These are phyloP conservation scores for Boletus edulis DNA, from an alignment of 768 basidiomycete genomes.

Conservation along the genomic window DNA sequence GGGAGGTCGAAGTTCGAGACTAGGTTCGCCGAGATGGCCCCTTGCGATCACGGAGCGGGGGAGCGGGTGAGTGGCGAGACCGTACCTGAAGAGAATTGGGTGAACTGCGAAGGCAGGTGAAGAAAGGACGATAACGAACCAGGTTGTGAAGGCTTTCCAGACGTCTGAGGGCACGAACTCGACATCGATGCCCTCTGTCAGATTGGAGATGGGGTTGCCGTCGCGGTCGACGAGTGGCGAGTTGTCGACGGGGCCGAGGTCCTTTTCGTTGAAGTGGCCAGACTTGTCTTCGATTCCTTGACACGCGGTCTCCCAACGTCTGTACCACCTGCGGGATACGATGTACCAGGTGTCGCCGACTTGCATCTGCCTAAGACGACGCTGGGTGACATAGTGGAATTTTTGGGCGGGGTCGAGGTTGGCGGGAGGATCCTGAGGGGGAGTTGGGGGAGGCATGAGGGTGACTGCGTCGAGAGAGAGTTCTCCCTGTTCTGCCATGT, in stretches of 20 bases:
- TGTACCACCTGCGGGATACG: conserved; percentile 69
- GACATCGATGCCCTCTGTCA: conserved; percentile 65
- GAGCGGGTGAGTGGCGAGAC: conserved; percentile 51
- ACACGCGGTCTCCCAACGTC: conserved; percentile 72
- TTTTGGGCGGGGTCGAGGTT: conserved; percentile 44
- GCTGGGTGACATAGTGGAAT: conserved; percentile 46
- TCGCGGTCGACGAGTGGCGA: conserved; percentile 55
- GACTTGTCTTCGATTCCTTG: conserved; percentile 68
- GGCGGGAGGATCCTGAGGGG: conserved; percentile 20
- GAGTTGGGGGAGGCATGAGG: conserved; percentile 25
- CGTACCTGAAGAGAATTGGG: conserved; percentile 60
- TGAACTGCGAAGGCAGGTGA: background rate
- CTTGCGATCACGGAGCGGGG: conserved; percentile 66
- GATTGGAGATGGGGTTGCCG: conserved; percentile 41
- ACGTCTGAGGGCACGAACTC: conserved; percentile 72
- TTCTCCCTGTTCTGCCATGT: conserved; percentile 61
- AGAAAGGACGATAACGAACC: conserved; percentile 37
- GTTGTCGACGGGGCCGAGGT: conserved; percentile 78
- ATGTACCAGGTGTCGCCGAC: conserved; percentile 79
- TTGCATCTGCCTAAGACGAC: conserved; percentile 48
- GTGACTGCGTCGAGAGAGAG: conserved; percentile 19
- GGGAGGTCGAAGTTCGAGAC: conserved; percentile 74
- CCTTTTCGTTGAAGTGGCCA: conserved; percentile 55
- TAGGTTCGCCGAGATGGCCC: conserved; percentile 47
- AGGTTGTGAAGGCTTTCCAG: conserved; percentile 65